Evolutionary conservation across 495 filamentous ascomycete species (phyloP).

Genomic region (Wilcoxina mikolae): DNA sequence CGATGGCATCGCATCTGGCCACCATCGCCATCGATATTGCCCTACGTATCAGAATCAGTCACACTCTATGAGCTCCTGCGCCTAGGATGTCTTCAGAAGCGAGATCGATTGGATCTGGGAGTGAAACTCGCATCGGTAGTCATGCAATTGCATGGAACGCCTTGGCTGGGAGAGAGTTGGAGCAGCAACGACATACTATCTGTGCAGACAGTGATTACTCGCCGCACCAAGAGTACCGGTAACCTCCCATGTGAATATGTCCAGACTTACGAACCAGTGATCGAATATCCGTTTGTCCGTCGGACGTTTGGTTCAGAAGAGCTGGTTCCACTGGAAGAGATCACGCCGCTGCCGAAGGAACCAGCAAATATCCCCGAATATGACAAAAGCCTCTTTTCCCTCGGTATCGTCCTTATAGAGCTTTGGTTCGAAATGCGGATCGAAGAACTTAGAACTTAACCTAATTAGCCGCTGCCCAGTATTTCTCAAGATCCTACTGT

Average conservation of each 20-base stretch:
- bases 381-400: constrained; percentile 11
- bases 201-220: constrained; percentile 1
- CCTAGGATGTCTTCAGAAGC: not conserved
- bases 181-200: constrained; percentile 23
- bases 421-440: constrained; percentile 25
- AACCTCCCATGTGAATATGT: not conserved
- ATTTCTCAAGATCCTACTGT: too few relatives aligned
- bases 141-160: constrained; percentile 26
- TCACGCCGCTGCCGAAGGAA: too few relatives aligned
- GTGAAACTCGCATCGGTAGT: constrained; percentile 27
- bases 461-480: too few relatives aligned
- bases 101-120: constrained; percentile 20
- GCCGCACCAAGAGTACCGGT: too few relatives aligned
- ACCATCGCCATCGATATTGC: too few relatives aligned
- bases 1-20: not conserved
- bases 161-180: constrained; percentile 24
- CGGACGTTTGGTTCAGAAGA: too few relatives aligned
- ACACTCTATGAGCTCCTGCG: not conserved
- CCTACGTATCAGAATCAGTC: too few relatives aligned
- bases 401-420: constrained; percentile 29
- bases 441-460: not conserved
- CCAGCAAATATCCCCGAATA: not conserved
- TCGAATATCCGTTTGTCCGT: constrained; percentile 17
- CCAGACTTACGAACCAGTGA: not conserved
- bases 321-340: too few relatives aligned